Evolutionary conservation across 2,329 filamentous ascomycete genomes (phyloP).

Genomic region (Diaporthe destruens): DNA sequence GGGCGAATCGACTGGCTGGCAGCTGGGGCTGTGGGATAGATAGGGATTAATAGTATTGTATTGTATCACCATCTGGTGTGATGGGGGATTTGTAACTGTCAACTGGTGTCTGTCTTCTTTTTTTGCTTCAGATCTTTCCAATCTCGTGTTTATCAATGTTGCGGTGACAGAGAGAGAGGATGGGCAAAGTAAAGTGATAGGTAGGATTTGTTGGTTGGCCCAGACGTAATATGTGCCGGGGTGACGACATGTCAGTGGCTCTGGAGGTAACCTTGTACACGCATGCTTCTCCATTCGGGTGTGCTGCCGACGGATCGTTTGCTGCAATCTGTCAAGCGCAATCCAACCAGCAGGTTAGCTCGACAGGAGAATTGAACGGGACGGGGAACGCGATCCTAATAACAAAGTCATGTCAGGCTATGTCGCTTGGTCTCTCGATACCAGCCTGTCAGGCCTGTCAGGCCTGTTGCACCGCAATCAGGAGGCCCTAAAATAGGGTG

Average conservation of each 20-base stretch:
- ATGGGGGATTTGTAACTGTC: too few relatives aligned
- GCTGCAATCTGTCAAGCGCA: constrained; percentile 29
- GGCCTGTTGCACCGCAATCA: constrained; percentile 18
- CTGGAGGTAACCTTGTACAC: background rate
- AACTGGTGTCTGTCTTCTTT: too few relatives aligned
- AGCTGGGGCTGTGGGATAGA: too few relatives aligned
- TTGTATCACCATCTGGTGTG: background rate
- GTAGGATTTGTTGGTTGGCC: constrained; percentile 14
- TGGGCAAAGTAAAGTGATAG: background rate
- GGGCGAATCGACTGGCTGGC: background rate
- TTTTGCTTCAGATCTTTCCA: background rate
- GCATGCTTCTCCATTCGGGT: constrained; percentile 27
- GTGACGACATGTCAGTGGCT: constrained; percentile 24
- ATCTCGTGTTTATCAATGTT: too few relatives aligned
- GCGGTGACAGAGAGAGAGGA: background rate
- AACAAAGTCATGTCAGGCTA: too few relatives aligned
- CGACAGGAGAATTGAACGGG: background rate
- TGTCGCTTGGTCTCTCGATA: background rate
- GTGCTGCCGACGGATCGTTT: constrained; percentile 17
- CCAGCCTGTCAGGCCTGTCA: too few relatives aligned
- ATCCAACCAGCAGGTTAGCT: background rate
- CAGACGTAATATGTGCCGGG: constrained; percentile 29
- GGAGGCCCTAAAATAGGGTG: constrained; percentile 18
- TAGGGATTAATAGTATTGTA: too few relatives aligned
- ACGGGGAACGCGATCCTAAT: background rate